These are phyloP conservation scores for Smallanthus sonchifolius DNA, from an alignment of 129 eudicot species.

Conservation along the genomic window DNA sequence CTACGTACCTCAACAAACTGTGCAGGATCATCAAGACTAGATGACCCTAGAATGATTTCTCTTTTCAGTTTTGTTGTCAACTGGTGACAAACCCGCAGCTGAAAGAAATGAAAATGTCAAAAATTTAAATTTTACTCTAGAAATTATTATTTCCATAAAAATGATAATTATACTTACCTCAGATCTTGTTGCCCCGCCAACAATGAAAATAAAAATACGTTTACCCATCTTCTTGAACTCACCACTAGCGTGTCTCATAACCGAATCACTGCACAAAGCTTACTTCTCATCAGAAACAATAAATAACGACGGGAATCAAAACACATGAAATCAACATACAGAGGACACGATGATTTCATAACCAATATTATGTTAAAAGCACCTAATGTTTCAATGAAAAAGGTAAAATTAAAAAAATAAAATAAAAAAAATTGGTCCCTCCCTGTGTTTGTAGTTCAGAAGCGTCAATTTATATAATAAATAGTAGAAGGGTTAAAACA, in stretches of 20 bases:
- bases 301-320: not conserved
- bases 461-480: no score
- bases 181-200: conserved; percentile 91
- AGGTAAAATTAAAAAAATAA: no score
- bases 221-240: conserved; percentile 79
- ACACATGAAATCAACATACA: not conserved
- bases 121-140: not conserved
- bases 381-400: no score
- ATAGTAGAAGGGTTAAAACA: no score
- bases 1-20: conserved; percentile 64
- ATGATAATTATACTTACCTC: conserved; percentile 43
- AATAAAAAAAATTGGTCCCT: no score
- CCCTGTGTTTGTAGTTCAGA: no score
- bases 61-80: conserved; percentile 57
- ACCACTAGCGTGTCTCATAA: conserved; percentile 60
- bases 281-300: not conserved
- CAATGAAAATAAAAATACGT: conserved; percentile 73
- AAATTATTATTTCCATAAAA: not conserved
- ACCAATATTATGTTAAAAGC: no score
- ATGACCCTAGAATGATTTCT: conserved; percentile 73
- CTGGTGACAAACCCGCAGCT: conserved; percentile 81
- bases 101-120: conserved; percentile 10
- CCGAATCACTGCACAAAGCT: conserved; percentile 57
- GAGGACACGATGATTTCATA: no score
- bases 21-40: conserved; percentile 80